Percentiles rank a stretch among this genome's conserved stretches.
phyloP scores from a whole-genome alignment of 108 stramenopile genomes.

The Cyclotella baltica region DNA sequence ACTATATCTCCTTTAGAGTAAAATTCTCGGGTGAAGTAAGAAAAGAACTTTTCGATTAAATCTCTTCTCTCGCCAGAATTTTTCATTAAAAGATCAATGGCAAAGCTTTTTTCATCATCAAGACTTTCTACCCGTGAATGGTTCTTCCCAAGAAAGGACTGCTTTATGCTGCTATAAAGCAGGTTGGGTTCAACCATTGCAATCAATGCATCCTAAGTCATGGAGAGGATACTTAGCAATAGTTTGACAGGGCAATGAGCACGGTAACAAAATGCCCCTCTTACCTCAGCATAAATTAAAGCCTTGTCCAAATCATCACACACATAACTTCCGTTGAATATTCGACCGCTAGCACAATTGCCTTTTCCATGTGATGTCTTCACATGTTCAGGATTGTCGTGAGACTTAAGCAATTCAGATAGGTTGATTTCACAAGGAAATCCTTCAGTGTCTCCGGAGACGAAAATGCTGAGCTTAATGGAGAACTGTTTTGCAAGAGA shows the following conservation, averaged over 20 bases:
- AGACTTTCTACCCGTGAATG: slow-evolving; percentile 4
- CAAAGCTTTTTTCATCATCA: slow-evolving; percentile 32
- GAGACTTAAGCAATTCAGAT: slow-evolving; percentile 34
- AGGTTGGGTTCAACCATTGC: slow-evolving; percentile 53
- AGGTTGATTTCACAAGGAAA: slow-evolving; percentile 74
- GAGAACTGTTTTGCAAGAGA: slow-evolving; percentile 50
- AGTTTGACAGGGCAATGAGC: background rate
- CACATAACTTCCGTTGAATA: slow-evolving; percentile 50
- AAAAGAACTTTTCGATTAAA: slow-evolving; percentile 42
- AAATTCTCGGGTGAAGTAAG: slow-evolving; percentile 57
- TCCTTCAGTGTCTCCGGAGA: slow-evolving; percentile 62
- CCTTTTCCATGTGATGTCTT: background rate
- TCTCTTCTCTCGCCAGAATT: slow-evolving; percentile 32
- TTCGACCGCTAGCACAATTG: background rate
- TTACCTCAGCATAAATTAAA: slow-evolving; percentile 70
- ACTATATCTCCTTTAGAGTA: slow-evolving; percentile 60
- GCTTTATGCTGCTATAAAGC: slow-evolving; percentile 42
- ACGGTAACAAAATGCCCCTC: background rate
- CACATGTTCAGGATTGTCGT: background rate
- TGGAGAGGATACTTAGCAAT: background rate
- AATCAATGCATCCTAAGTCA: slow-evolving; percentile 62
- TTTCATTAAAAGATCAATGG: slow-evolving; percentile 27
- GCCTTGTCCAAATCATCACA: slow-evolving; percentile 69
- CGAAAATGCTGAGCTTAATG: slow-evolving; percentile 62
- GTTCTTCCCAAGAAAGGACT: slow-evolving; percentile 17